Base-by-base conservation (phyloP, 169 alveolate genomes). In the Plasmodium billcollinsi region DNA sequence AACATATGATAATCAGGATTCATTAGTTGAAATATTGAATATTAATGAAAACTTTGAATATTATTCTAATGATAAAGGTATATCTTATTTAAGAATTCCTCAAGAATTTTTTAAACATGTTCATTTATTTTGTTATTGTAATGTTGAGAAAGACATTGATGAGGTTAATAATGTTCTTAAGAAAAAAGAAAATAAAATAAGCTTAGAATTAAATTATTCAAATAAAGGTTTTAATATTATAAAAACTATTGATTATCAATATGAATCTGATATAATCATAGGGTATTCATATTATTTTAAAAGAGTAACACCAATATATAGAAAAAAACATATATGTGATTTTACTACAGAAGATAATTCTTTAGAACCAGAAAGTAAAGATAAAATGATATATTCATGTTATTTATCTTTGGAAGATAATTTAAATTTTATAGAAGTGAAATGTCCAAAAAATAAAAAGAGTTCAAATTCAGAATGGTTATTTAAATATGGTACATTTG, bases 61-160 rank as follows among this genome's bases (percentile, higher is more conserved):
- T n/a, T 83, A 69, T 49, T 67, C 85, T 2, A 59, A 83, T 58
- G 54, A 67, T 45, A 83, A 58, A 61, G 91, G 91, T 3, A 47
- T 83, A 29, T 67, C 85, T 4, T 83, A 83, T 69, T 54, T 83
- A 73, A 83, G 69, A 72, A 83, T 83, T 26, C 83, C 91, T 9
- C 91, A 67, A 20, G 59, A 50, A 14, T 83, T 69, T 33, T 15
- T 83, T 12, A 73, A 65, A 0, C 21, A 83, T 24, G 8, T 62
- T 12, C 50, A 56, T 52, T 43, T 83, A 5, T 56, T 69, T 21
- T 83, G 91, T 29, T 83, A 83, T 58, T 83, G 91, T 29, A 70
- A 83, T 69, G 54, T 20, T 20, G 59, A 62, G 12, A 24, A 18
- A 4, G 73, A 20, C 11, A 47, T 4, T 45, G 74, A 1, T 45